Conservation (phyloP, 331 rosid genomes). For the Telfairia occidentalis region DNA sequence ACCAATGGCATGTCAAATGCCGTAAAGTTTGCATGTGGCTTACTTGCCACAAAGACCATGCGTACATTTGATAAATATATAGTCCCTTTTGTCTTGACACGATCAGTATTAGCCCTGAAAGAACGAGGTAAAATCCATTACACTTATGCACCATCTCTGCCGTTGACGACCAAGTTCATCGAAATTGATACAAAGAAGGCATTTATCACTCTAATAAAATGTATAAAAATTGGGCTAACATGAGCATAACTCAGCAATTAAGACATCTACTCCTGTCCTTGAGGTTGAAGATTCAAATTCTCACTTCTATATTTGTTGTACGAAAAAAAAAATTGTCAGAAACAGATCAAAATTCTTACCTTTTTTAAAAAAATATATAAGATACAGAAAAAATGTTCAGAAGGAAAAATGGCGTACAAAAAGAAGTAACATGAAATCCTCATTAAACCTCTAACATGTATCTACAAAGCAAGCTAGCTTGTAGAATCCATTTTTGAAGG, state of each 20-base stretch:
- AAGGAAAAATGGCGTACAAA: background rate
- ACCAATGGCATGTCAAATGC: slow-evolving; percentile 98
- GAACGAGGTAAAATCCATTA: slow-evolving; percentile 1
- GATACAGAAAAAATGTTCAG: background rate
- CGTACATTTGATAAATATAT: slow-evolving; percentile 80
- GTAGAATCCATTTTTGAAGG: background rate
- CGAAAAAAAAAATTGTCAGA: no score
- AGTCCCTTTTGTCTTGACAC: slow-evolving; percentile 63
- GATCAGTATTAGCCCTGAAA: slow-evolving; percentile 51
- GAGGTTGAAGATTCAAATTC: no score
- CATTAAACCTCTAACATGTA: background rate
- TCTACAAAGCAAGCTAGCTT: background rate
- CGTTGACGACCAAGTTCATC: background rate
- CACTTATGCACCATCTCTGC: background rate
- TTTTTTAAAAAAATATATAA: background rate
- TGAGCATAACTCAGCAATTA: no score
- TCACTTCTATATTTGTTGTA: no score
- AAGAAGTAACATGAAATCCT: background rate
- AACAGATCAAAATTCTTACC: background rate
- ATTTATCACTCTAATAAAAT: background rate
- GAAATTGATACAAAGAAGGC: background rate
- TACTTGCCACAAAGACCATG: slow-evolving; percentile 74
- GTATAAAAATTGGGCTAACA: no score
- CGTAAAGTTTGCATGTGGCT: slow-evolving; percentile 35
- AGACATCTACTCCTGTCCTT: no score